Evolutionary conservation across 768 basidiomycete genomes (phyloP).

Genomic region (Lentinula aciculospora): DNA sequence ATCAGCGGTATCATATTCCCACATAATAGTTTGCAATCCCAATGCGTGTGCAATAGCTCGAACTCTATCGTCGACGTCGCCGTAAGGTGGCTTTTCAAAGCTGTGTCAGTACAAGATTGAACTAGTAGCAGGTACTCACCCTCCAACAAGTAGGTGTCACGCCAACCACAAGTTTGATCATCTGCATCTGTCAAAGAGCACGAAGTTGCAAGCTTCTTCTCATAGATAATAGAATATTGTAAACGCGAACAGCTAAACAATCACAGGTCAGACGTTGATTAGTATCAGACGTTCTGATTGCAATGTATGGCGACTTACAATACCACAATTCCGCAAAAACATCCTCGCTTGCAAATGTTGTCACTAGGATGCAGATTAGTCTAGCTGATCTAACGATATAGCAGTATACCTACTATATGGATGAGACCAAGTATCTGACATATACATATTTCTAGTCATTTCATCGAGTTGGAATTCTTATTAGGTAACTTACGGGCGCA

Average conservation of each 20-base stretch:
- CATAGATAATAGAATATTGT: neutral
- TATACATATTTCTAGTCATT: neutral
- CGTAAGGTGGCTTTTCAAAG: conserved; percentile 47
- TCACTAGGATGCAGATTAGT: conserved; percentile 33
- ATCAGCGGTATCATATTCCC: conserved; percentile 52
- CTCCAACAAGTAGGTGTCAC: conserved; percentile 59
- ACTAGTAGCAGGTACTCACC: conserved; percentile 23
- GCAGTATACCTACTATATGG: conserved; percentile 36
- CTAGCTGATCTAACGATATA: neutral
- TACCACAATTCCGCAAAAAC: conserved; percentile 80
- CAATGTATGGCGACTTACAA: conserved; percentile 28
- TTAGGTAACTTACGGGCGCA: conserved; percentile 44
- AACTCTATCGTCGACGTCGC: conserved; percentile 75
- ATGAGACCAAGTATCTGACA: conserved; percentile 54
- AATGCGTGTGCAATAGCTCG: conserved; percentile 63
- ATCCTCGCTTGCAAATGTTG: conserved; percentile 51
- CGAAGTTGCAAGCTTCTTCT: neutral
- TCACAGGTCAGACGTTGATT: too few relatives aligned
- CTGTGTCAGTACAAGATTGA: neutral
- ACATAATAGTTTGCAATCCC: conserved; percentile 66
- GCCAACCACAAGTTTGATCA: conserved; percentile 48
- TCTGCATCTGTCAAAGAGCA: conserved; percentile 34
- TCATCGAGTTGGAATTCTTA: neutral
- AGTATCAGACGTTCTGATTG: too few relatives aligned
- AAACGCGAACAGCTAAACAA: conserved; percentile 18